Evolutionary conservation across 352 stramenopile species (phyloP).

Genomic region (Phytophthora constricta): DNA sequence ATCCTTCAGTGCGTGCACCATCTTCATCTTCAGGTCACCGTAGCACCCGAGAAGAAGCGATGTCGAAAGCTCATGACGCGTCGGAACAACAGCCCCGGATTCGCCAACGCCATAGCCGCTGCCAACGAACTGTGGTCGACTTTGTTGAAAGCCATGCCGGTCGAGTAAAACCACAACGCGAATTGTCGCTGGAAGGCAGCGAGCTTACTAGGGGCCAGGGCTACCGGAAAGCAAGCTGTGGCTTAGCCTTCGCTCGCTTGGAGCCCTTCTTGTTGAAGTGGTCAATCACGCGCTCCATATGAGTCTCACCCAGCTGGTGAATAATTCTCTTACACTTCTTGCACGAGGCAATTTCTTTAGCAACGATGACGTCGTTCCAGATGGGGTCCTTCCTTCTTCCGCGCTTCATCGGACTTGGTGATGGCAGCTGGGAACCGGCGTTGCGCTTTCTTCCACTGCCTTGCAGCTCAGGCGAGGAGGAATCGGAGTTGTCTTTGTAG

Average conservation of each 20-base stretch:
- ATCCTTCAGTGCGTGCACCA: background rate
- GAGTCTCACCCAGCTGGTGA: constrained; percentile 4
- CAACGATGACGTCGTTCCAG: constrained; percentile 13
- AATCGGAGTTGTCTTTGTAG: background rate
- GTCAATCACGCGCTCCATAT: constrained; percentile 6
- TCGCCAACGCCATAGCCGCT: background rate
- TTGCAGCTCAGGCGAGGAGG: background rate
- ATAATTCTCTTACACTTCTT: constrained; percentile 19
- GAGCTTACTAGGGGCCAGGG: background rate
- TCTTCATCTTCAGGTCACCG: background rate
- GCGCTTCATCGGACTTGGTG: background rate
- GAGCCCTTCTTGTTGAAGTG: constrained; percentile 10
- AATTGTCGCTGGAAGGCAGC: constrained; percentile 2
- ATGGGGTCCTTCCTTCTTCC: constrained; percentile 7
- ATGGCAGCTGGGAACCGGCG: background rate
- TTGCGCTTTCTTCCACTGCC: background rate
- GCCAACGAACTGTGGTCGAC: background rate
- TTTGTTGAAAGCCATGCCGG: constrained; percentile 19
- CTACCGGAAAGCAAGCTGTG: constrained; percentile 1
- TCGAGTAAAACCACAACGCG: constrained; percentile 17
- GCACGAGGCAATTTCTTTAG: constrained; percentile 5
- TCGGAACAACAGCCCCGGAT: background rate
- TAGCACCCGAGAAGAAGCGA: background rate
- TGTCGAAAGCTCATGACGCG: background rate
- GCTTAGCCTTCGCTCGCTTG: background rate